A percentile compares a stretch with the other conserved stretches of the same genome.
phyloP scores from a whole-genome alignment of 1,139 yeast species.

The Hemisphaericaspora lyxosophila region DNA sequence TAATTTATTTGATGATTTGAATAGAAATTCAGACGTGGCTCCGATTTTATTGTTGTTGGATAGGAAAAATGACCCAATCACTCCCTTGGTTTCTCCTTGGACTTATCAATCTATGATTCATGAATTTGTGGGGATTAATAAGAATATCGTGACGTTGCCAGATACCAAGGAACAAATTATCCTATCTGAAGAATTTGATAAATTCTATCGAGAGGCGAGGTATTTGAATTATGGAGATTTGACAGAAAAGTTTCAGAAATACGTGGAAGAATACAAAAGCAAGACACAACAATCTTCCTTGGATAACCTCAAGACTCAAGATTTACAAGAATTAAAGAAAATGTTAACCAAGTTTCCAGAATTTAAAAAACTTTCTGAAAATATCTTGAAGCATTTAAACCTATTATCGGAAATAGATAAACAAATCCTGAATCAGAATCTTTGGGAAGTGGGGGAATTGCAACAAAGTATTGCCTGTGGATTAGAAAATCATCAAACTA shows the following conservation, averaged over 20 bases:
- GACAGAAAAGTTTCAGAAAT: slow-evolving; percentile 82
- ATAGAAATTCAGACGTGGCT: slow-evolving; percentile 56
- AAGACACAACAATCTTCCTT: slow-evolving; percentile 71
- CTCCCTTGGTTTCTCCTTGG: slow-evolving; percentile 94
- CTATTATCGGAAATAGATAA: slow-evolving; percentile 82
- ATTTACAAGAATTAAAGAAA: slow-evolving; percentile 84
- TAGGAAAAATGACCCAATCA: slow-evolving; percentile 84
- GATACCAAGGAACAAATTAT: slow-evolving; percentile 28
- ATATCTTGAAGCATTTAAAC: slow-evolving; percentile 91
- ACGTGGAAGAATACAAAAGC: slow-evolving; percentile 78
- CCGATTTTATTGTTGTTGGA: slow-evolving; percentile 81
- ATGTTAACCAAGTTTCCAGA: slow-evolving; percentile 93
- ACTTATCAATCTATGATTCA: slow-evolving; percentile 98
- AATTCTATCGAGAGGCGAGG: slow-evolving; percentile 77
- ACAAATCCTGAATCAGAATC: slow-evolving; percentile 55
- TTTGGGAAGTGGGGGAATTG: slow-evolving; percentile 86
- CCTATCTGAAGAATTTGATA: slow-evolving; percentile 55
- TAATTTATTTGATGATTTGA: slow-evolving; percentile 68
- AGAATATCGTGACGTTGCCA: slow-evolving; percentile 71
- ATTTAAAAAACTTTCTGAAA: slow-evolving; percentile 80
- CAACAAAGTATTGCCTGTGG: slow-evolving; percentile 83
- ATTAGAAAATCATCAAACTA: slow-evolving; percentile 33
- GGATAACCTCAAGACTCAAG: slow-evolving; percentile 57
- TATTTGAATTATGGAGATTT: slow-evolving; percentile 91
- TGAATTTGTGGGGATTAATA: slow-evolving; percentile 77